Percentiles rank a stretch among this genome's conserved stretches.
phyloP scores from a whole-genome alignment of 805 yeast genomes.

The Zygotorulaspora florentina region DNA sequence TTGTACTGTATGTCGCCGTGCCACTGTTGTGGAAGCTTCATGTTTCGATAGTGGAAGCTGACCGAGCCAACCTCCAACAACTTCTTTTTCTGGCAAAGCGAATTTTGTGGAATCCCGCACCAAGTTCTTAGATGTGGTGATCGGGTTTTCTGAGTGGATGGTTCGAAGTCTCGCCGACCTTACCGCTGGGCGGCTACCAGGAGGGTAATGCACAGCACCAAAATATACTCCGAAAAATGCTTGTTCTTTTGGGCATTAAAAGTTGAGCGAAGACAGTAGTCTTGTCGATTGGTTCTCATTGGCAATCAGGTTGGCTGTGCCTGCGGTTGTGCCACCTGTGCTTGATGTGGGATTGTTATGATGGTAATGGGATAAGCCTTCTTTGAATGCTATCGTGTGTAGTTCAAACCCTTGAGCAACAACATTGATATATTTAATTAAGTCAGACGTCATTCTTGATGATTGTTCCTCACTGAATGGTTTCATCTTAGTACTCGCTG shows the following conservation, averaged over 20 bases:
- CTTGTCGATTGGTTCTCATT: not conserved
- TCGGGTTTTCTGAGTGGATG: not conserved
- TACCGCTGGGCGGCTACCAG: not conserved
- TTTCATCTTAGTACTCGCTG: not conserved
- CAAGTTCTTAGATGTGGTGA: not conserved
- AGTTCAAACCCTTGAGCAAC: constrained; percentile 16
- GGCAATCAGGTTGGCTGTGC: not conserved
- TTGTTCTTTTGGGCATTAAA: not conserved
- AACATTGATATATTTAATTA: constrained; percentile 13
- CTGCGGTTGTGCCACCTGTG: not conserved
- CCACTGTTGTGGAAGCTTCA: not conserved
- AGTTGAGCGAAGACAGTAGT: not conserved
- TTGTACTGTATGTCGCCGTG: not conserved
- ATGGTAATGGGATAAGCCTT: constrained; percentile 19
- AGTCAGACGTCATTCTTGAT: constrained; percentile 10
- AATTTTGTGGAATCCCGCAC: not conserved
- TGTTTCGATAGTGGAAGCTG: not conserved
- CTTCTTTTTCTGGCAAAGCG: not conserved
- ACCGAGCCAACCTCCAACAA: not conserved
- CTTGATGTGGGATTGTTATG: constrained; percentile 4
- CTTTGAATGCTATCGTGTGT: constrained; percentile 20
- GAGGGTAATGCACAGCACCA: no score
- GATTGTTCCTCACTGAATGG: constrained; percentile 20
- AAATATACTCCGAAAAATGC: not conserved
- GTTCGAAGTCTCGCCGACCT: not conserved